phyloP scores from a whole-genome alignment of 2,329 filamentous ascomycete genomes.

The Penicillium sp. region DNA sequence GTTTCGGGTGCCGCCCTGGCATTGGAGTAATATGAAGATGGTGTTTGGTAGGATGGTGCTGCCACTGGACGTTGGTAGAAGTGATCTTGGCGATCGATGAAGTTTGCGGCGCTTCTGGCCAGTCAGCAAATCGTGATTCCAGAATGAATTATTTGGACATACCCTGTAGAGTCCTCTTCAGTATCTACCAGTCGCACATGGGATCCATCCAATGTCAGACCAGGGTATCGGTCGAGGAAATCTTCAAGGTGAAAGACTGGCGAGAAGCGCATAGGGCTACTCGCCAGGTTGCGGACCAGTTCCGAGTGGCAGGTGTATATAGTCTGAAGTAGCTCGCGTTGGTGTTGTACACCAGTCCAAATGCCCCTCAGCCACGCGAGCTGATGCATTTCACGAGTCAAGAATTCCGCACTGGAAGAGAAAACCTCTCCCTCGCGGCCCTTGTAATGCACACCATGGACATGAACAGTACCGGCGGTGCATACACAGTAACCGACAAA shows the following conservation, averaged over 20 bases:
- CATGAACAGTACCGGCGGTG: constrained; percentile 83
- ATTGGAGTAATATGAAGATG: constrained; percentile 16
- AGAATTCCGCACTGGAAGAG: constrained; percentile 67
- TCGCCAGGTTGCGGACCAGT: constrained; percentile 71
- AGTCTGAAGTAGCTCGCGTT: constrained; percentile 73
- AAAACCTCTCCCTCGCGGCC: constrained; percentile 63
- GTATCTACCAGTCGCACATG: constrained; percentile 72
- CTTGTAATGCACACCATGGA: constrained; percentile 80
- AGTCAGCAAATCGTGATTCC: neutral
- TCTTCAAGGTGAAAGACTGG: constrained; percentile 83
- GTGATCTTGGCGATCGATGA: constrained; percentile 21
- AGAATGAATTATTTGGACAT: neutral
- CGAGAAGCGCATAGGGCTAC: constrained; percentile 70
- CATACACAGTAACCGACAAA: constrained; percentile 86
- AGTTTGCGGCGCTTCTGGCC: constrained; percentile 5
- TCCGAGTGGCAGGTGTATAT: constrained; percentile 79
- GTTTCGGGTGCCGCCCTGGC: constrained; percentile 6
- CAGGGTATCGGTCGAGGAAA: constrained; percentile 82
- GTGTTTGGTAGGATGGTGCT: constrained; percentile 14
- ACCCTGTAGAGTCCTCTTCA: constrained; percentile 51
- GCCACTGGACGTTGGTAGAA: constrained; percentile 21
- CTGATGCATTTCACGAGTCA: constrained; percentile 78
- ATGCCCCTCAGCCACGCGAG: constrained; percentile 71
- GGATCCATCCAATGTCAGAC: constrained; percentile 70
- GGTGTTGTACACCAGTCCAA: constrained; percentile 78